phyloP scores from a whole-genome alignment of 352 stramenopile genomes.

The Phytophthora litchii region DNA sequence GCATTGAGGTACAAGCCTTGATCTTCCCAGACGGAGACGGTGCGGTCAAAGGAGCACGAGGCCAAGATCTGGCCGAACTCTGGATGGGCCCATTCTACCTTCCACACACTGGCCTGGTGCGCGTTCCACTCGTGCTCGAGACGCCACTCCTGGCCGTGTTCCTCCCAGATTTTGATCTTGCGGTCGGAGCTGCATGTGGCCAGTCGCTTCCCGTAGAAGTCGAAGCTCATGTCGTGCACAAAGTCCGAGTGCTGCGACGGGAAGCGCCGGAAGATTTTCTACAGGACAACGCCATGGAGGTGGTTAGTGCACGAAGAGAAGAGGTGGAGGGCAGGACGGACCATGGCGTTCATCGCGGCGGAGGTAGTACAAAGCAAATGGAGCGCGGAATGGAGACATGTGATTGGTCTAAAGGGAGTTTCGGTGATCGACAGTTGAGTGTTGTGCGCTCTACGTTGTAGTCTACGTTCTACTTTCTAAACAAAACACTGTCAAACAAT shows the following conservation, averaged over 20 bases:
- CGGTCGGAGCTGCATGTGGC: slow-evolving; percentile 92
- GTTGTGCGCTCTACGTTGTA: too few species aligned
- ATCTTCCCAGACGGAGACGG: slow-evolving; percentile 96
- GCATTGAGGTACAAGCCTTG: slow-evolving; percentile 63
- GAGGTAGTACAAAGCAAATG: too few species aligned
- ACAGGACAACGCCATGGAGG: background rate
- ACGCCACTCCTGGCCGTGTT: slow-evolving; percentile 83
- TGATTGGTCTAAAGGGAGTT: too few species aligned
- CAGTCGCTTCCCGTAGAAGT: slow-evolving; percentile 92
- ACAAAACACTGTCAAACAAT: too few species aligned
- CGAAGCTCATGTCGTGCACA: slow-evolving; percentile 93
- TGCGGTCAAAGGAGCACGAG: slow-evolving; percentile 93
- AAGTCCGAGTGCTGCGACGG: slow-evolving; percentile 90
- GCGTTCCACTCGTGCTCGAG: slow-evolving; percentile 91
- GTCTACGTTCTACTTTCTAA: too few species aligned
- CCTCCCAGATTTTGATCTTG: slow-evolving; percentile 93
- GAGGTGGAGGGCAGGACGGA: background rate
- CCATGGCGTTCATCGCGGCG: slow-evolving; percentile 30
- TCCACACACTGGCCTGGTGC: slow-evolving; percentile 92
- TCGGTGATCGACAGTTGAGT: too few species aligned
- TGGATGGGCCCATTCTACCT: slow-evolving; percentile 94
- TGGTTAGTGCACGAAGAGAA: background rate
- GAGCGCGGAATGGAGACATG: too few species aligned
- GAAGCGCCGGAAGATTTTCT: slow-evolving; percentile 86
- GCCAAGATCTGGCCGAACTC: slow-evolving; percentile 97